Evolutionary conservation across 352 stramenopile genomes (phyloP), one percentile per base, ranked within the genome.

Genomic region (Elongisporangium anandrum): DNA sequence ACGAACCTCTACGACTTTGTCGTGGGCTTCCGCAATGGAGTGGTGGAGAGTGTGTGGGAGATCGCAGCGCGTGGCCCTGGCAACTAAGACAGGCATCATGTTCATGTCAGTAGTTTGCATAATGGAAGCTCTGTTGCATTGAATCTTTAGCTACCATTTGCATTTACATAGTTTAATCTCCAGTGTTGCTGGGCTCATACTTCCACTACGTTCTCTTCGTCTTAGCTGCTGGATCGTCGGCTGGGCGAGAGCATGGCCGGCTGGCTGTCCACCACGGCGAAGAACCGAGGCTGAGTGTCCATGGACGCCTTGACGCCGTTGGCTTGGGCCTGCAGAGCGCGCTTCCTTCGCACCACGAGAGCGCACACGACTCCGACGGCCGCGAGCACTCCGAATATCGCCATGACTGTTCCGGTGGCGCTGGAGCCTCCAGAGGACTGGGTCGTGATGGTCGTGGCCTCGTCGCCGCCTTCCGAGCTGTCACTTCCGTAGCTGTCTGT

Each of bases 1-100:
- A 73, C 73, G 16, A 93, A 93, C 59, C 66, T 90, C 54, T 89
- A 93, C 65, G 83, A 92, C 63, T 81, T 84, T 58, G 52, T 89
- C 17, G 70, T 92, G 12, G 77, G 75, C 23, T 88, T 76, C 55
- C 80, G 80, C 24, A 72, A 72, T 21, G 66, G 70, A 19, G 21
- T 66, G 8, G 77, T 90, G 15, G 80, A 88, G 57, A 60, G 64
- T 21, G 68, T 90, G 19, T 90, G 80, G 80, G 56, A 77, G 47
- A 68, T 89, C 45, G 77, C 75, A 19, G 77, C 68, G 10, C 72
- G 79, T 51, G 77, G 79, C 13, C 79, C 79, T 16, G 79, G 79
- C 13, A 89, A 89, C 56, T 89, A 70, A 62, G 23, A 29, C 6
- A 19, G 39, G 3, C n/a, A 24, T 2, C 15, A 52, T 22, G 39